Evolutionary conservation across 768 basidiomycete species (phyloP), one percentile per base, ranked within the genome.

Genomic region (Serendipita sp.): DNA sequence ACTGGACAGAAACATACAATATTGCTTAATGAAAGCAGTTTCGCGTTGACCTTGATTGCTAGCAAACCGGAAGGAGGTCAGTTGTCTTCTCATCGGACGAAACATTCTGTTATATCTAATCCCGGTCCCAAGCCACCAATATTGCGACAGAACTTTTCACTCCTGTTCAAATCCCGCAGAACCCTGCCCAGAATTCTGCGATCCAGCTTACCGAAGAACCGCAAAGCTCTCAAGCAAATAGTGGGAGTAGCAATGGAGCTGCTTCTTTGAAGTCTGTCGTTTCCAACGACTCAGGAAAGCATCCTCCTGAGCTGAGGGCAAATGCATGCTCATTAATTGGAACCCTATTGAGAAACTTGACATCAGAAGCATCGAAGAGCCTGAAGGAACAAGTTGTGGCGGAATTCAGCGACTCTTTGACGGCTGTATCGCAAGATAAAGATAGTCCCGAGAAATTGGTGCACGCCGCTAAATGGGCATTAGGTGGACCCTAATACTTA

Each of bases 21-120:
- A 44, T 78, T 98, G 36, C 81, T 96, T 63, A 95, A 92, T 68
- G 95, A 98, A 72, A 89, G 86, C 1, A 78, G 94, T 23, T 82
- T 96, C 46, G 88, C 89, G 3, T 74, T 95, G 66, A 88, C 85
- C 45, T 72, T 97, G 60, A 73, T 97, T 65, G 83, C 83, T 63
- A 83, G 84, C 10, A 80, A 83, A 44, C 76, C 76, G 31, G 73
- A 76, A 53, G 88, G 86, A 66, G 83, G 91, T 88, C 73, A 67
- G 83, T 73, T 27, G 62, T 15, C 15, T 62, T 36, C 16, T 23
- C 13, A 40, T 40, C 6, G 5, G 5, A 13, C 13, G 13, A 13
- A 52, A 11, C 67, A 53, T 52, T 50, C 46, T 63, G 33, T 62
- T 46, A 45, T 29, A 34, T 29, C 13, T 27, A 16, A 29, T 23